Evolutionary conservation across 768 basidiomycete species (phyloP).

Genomic region (Melanogaster broomeanus): DNA sequence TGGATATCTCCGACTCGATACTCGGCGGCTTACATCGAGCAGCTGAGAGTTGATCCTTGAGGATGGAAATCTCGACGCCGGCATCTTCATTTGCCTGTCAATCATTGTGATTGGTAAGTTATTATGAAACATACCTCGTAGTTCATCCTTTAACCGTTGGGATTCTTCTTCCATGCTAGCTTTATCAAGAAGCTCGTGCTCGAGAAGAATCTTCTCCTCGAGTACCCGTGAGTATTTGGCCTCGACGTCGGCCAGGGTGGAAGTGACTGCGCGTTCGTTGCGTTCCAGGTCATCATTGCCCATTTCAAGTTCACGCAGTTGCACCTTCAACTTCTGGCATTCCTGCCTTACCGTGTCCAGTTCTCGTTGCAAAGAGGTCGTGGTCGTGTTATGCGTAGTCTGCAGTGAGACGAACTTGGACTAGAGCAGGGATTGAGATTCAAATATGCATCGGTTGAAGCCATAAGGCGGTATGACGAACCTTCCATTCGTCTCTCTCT

Average conservation of each 20-base stretch:
- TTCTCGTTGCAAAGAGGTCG: slow-evolving; percentile 89
- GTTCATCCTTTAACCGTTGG: slow-evolving; percentile 89
- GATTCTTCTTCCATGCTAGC: slow-evolving; percentile 87
- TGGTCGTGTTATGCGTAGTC: slow-evolving; percentile 88
- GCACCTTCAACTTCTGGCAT: slow-evolving; percentile 67
- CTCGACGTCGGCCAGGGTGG: slow-evolving; percentile 82
- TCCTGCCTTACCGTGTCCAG: slow-evolving; percentile 80
- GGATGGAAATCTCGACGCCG: slow-evolving; percentile 78
- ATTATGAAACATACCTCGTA: slow-evolving; percentile 71
- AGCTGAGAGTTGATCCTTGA: slow-evolving; percentile 70
- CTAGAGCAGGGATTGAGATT: slow-evolving; percentile 36
- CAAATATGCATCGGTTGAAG: background rate
- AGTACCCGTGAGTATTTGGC: slow-evolving; percentile 85
- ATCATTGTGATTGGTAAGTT: background rate
- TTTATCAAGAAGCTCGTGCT: slow-evolving; percentile 93
- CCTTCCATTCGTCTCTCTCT: slow-evolving; percentile 94
- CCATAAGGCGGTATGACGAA: slow-evolving; percentile 34
- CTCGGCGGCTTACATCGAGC: slow-evolving; percentile 35
- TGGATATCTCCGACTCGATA: slow-evolving; percentile 25
- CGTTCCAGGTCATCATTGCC: slow-evolving; percentile 97
- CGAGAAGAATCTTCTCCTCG: slow-evolving; percentile 96
- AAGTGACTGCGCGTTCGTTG: slow-evolving; percentile 86
- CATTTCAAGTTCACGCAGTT: slow-evolving; percentile 89
- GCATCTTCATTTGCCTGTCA: slow-evolving; percentile 57
- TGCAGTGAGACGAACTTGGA: slow-evolving; percentile 86